Evolutionary conservation across 2,329 filamentous ascomycete species (phyloP), one percentile per base, ranked within the genome.

Genomic region (Hypocrella siamensis): DNA sequence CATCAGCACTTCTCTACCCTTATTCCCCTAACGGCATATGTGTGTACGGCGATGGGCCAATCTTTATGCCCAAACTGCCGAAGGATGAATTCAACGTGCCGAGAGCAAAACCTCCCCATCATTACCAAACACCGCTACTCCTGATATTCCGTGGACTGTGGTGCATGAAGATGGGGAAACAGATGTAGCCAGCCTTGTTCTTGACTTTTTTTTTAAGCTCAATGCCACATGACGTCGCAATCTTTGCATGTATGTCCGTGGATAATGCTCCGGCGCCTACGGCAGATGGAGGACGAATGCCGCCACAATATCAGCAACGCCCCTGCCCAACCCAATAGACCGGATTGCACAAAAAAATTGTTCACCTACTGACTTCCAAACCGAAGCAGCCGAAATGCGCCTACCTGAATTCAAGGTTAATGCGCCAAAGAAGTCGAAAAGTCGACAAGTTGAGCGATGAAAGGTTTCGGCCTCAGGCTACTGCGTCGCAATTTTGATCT

Each of bases 1-100:
- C n/a, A n/a, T n/a, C n/a, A n/a, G 6, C 12, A 16, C 15, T 14
- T 19, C 19, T 17, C 5, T 26, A n/a, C 28, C 10, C 24, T 30
- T 16, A 38, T 30, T 37, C 36, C 34, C 36, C 35, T 35, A 38
- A 61, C 51, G 65, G 65, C 65, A 69, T 69, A 53, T 57, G 65
- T 70, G 65, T 70, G 65, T 70, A 69, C 65, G 67, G 61, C 65
- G 62, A 51, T 55, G 63, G 59, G 61, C 60, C 56, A n/a, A 53
- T 49, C 39, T 50, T 51, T 46, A 54, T 65, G 62, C 64, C 61
- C 59, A 48, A 53, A 46, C 58, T 63, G 64, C 59, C 67, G 65
- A 69, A 69, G 65, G 65, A 68, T 56, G 41, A 53, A 53, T 57
- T 56, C 42, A 55, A 57, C 65, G 64, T 69, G 65, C 65, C 65